phyloP scores from a whole-genome alignment of 768 basidiomycete species.

The Amanita rubescens region DNA sequence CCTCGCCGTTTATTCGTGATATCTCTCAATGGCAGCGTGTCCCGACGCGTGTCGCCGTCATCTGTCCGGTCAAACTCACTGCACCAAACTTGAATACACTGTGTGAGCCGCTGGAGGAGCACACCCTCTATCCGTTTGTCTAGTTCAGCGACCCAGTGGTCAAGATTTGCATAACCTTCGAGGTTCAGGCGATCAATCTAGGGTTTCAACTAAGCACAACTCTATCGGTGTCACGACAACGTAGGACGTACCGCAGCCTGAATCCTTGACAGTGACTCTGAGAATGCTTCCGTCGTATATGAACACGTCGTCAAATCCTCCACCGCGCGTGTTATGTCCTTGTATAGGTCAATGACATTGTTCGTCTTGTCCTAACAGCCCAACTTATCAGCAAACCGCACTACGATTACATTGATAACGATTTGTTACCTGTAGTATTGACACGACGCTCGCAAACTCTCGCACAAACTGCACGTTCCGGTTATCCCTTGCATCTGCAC shows the following conservation, averaged over 20 bases:
- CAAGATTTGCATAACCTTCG: slow-evolving; percentile 92
- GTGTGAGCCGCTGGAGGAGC: slow-evolving; percentile 63
- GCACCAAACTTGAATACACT: slow-evolving; percentile 85
- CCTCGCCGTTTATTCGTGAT: slow-evolving; percentile 52
- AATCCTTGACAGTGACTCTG: slow-evolving; percentile 66
- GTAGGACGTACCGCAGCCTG: slow-evolving; percentile 67
- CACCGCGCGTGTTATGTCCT: slow-evolving; percentile 75
- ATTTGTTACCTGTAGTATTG: slow-evolving; percentile 67
- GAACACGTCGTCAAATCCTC: slow-evolving; percentile 85
- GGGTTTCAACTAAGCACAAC: neutral
- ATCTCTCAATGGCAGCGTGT: slow-evolving; percentile 43
- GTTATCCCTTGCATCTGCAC: slow-evolving; percentile 73
- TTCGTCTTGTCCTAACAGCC: slow-evolving; percentile 81
- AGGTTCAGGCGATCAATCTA: slow-evolving; percentile 92
- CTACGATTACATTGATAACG: neutral
- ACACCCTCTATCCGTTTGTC: slow-evolving; percentile 80
- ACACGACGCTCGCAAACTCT: slow-evolving; percentile 91
- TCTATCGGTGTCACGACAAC: neutral
- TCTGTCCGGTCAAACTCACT: slow-evolving; percentile 74
- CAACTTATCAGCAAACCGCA: slow-evolving; percentile 1
- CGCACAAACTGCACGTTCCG: slow-evolving; percentile 91
- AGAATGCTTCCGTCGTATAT: slow-evolving; percentile 79
- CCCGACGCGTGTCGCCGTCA: slow-evolving; percentile 56
- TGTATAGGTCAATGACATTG: slow-evolving; percentile 84
- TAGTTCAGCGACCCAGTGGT: slow-evolving; percentile 83